Evolutionary conservation across 352 stramenopile species (phyloP).

Genomic region (Blastocystis sp.): DNA sequence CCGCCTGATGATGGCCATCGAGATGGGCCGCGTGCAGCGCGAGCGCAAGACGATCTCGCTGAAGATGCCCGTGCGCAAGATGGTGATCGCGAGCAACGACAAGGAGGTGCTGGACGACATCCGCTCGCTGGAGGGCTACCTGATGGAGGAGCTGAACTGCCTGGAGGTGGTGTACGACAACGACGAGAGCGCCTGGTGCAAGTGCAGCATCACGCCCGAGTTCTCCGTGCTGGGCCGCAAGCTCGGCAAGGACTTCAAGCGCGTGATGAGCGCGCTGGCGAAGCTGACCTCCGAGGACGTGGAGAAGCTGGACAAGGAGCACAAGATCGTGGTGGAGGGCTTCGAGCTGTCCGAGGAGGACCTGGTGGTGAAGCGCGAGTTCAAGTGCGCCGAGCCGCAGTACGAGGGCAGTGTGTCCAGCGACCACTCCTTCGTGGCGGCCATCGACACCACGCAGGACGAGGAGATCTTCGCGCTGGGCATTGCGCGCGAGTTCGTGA

Average conservation of each 20-base stretch:
- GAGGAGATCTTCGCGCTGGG: constrained; percentile 88
- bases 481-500: constrained; percentile 91
- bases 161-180: constrained; percentile 82
- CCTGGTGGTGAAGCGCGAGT: constrained; percentile 87
- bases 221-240: constrained; percentile 88
- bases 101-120: constrained; percentile 79
- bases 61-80: constrained; percentile 91
- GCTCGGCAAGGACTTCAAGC: constrained; percentile 90
- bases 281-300: constrained; percentile 73
- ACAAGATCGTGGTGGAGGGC: constrained; percentile 74
- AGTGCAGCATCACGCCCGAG: constrained; percentile 88
- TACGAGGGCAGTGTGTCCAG: constrained; percentile 77
- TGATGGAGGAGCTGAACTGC: constrained; percentile 92
- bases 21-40: constrained; percentile 89
- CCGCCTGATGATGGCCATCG: constrained; percentile 87
- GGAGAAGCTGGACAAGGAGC: constrained; percentile 72
- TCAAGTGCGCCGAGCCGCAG: constrained; percentile 85
- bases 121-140: constrained; percentile 84
- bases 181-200: constrained; percentile 86
- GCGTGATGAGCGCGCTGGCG: constrained; percentile 78
- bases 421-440: constrained; percentile 87
- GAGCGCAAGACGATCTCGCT: constrained; percentile 92
- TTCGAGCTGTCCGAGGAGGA: constrained; percentile 81
- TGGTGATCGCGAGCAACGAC: constrained; percentile 87
- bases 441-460: constrained; percentile 90